Conservation (phyloP, 148 eudicot species). For the Amaranthus cruentus region DNA sequence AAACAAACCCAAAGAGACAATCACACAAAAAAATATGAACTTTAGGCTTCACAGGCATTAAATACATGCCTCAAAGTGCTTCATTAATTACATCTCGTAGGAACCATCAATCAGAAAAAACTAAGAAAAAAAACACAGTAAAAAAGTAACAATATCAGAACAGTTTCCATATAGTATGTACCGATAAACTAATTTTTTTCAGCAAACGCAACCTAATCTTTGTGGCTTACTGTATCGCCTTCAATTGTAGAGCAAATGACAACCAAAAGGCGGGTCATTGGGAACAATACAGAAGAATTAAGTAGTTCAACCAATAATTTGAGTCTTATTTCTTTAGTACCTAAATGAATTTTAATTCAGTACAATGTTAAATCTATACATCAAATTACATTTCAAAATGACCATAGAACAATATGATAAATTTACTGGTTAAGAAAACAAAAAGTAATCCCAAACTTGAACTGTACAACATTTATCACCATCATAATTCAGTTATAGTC, state of each 20-base stretch:
- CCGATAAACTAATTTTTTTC: background rate
- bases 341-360: background rate
- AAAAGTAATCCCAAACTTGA: background rate
- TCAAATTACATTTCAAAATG: background rate
- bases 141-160: background rate
- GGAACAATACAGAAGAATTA: background rate
- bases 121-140: background rate
- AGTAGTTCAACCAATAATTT: background rate
- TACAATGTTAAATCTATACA: conserved; percentile 12
- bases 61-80: background rate
- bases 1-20: background rate
- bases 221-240: background rate
- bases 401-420: conserved; percentile 1
- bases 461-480: conserved; percentile 3
- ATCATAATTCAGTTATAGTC: conserved; percentile 14
- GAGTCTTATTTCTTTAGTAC: background rate
- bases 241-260: background rate
- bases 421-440: background rate
- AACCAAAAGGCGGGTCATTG: background rate
- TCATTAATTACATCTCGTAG: no score
- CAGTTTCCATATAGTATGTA: background rate
- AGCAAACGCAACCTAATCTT: background rate
- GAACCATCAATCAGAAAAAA: background rate
- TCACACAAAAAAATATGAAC: no score
- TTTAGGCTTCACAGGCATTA: no score